Evolutionary conservation across 805 yeast genomes (phyloP), one percentile per base, ranked within the genome.

Genomic region (Sungouiella thailandica): DNA sequence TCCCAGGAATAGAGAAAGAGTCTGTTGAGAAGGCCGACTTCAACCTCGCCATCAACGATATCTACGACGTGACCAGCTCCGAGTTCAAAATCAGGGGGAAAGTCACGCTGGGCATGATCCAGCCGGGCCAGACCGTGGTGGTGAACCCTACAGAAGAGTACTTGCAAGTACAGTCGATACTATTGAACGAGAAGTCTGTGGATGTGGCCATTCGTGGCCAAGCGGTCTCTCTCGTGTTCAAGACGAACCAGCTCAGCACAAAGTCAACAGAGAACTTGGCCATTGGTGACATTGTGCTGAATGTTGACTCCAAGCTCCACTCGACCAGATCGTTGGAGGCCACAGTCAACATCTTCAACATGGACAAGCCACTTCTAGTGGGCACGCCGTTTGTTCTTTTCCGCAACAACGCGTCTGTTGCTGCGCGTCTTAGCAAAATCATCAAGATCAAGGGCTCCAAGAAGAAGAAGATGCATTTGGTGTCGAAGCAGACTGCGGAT

Each of bases 341-440:
- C 14, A 34, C 47, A 4, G 33, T 66, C 28, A 57, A 45, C 35
- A 51, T 66, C 31, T 67, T 66, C 46, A 58, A 66, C 39, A 53
- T 78, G 48, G 69, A 68, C 23, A 70, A 84, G 43, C 96, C 96
- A 1, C 58, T 88, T 29, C 60, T 88, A 25, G 78, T 81, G 10
- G 96, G 97, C 6, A 71, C 94, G 0, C 81, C 89, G 25, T 70
- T 87, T 43, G 74, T 86, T 25, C 55, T 86, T 33, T 87, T 88
- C 58, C 71, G 89, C 40, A 88, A 89, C 41, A 79, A 85, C 37
- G 70, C 77, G 17, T 77, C 80, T 27, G 74, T 76, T 26, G 85
- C 93, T 2, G 87, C 87, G 4, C 72, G 79, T 42, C 61, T 88
- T 14, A 50, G 67, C 27, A 71, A 71, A 39, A 68, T 46, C 45